Evolutionary conservation across 2,329 filamentous ascomycete species (phyloP).

Genomic region (Xylaria sp.): DNA sequence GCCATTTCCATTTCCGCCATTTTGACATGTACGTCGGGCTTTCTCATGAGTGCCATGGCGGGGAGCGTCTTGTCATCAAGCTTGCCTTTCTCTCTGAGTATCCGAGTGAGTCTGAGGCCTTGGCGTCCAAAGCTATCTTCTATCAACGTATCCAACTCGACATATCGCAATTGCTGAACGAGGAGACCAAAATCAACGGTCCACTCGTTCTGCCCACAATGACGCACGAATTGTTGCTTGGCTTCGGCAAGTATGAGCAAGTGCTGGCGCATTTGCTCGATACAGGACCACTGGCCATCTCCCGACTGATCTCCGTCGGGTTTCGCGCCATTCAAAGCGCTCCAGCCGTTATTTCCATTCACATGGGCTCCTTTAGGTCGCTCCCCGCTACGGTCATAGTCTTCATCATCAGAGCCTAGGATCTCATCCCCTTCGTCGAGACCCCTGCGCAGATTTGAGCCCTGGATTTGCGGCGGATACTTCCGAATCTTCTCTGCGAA

Average conservation of each 20-base stretch:
- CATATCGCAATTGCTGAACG: constrained; percentile 75
- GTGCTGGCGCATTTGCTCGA: constrained; percentile 72
- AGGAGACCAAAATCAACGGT: constrained; percentile 83
- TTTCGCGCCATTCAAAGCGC: constrained; percentile 45
- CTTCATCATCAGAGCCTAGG: constrained; percentile 52
- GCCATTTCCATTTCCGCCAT: constrained; percentile 87
- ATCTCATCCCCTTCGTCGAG: constrained; percentile 47
- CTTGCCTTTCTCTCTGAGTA: constrained; percentile 87
- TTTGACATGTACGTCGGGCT: constrained; percentile 84
- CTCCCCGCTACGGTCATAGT: constrained; percentile 51
- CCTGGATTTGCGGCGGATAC: constrained; percentile 47
- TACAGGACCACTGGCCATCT: constrained; percentile 55
- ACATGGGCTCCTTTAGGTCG: constrained; percentile 38
- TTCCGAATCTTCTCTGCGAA: constrained; percentile 59
- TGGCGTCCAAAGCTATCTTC: constrained; percentile 79
- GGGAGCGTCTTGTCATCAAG: constrained; percentile 93
- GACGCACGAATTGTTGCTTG: constrained; percentile 73
- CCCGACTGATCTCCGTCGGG: constrained; percentile 57
- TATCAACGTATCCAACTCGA: constrained; percentile 85
- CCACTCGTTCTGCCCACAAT: constrained; percentile 79
- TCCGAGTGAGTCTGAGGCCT: constrained; percentile 84
- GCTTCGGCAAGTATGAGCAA: constrained; percentile 78
- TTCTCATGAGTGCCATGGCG: constrained; percentile 82
- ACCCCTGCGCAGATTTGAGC: constrained; percentile 39
- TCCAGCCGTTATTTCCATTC: constrained; percentile 43